phyloP scores from a whole-genome alignment of 1,284 basidiomycete genomes.

The Apiotrichum veenhuisii region DNA sequence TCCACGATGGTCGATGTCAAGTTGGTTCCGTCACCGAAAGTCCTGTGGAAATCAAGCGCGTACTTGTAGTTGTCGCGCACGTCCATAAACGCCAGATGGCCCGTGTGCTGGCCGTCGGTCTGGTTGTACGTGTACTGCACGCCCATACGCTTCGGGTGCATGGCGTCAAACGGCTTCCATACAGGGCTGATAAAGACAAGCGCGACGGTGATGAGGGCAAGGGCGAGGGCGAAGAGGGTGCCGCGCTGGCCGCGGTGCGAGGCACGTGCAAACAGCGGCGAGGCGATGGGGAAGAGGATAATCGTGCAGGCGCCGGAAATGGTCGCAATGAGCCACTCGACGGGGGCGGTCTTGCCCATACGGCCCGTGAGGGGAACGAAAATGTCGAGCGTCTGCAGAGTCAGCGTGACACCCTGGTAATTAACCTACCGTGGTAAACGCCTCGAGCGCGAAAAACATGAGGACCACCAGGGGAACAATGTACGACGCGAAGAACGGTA shows the following conservation, averaged over 20 bases:
- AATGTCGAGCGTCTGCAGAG: conserved; percentile 60
- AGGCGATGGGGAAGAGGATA: conserved; percentile 59
- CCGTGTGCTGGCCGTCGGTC: conserved; percentile 65
- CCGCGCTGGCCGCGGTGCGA: conserved; percentile 53
- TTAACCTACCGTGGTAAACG: conserved; percentile 59
- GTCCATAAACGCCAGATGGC: conserved; percentile 82
- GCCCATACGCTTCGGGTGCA: conserved; percentile 85
- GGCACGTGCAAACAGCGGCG: conserved; percentile 69
- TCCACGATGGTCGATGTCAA: conserved; percentile 35
- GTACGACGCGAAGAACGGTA: conserved; percentile 56
- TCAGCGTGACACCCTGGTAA: neutral
- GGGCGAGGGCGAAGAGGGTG: conserved; percentile 54
- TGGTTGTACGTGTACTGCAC: conserved; percentile 83
- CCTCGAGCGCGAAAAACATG: conserved; percentile 64
- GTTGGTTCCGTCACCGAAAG: conserved; percentile 45
- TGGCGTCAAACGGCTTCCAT: conserved; percentile 68
- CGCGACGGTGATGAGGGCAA: conserved; percentile 53
- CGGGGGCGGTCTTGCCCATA: conserved; percentile 67
- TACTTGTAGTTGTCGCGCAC: conserved; percentile 49
- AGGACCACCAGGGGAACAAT: conserved; percentile 62
- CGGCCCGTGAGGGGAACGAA: conserved; percentile 81
- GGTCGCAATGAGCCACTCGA: conserved; percentile 83
- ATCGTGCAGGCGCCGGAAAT: conserved; percentile 61
- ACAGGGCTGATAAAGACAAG: conserved; percentile 61
- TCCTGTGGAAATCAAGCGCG: conserved; percentile 63